Evolutionary conservation across 2,329 filamentous ascomycete species (phyloP), one percentile per base, ranked within the genome.

Genomic region (Pestalotiopsis fici): DNA sequence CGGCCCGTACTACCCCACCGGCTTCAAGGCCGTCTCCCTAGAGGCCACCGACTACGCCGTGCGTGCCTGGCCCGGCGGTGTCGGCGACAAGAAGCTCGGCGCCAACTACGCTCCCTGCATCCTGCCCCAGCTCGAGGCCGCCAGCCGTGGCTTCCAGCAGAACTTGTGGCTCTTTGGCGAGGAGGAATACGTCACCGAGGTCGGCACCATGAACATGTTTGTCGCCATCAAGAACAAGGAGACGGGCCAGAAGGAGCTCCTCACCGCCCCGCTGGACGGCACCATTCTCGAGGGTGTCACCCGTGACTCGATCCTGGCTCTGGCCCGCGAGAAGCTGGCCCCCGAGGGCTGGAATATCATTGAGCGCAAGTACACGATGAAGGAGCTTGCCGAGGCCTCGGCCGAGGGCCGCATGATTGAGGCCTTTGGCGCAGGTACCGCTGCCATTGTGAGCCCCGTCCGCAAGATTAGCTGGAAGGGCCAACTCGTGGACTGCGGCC

Each of bases 61-160:
- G 69, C 94, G 96, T 72, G 96, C 96, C 67, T 99, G 96, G 96
- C 96, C 96, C 59, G 96, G 96, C 69, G 96, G 96, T 78, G 95
- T 98, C 37, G 96, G 96, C 74, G 94, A 98, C 85, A 97, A 96
- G 89, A 99, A 99, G 85, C 90, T 99, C 39, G 96, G 96, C 69
- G 96, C 95, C 76, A 99, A 99, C 88, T 99, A 99, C 80, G 96
- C 96, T n/a, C 96, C 96, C 5, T 98, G 96, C 84, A 95, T 99
- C 75, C 85, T 98, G n/a, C 96, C 96, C 21, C 96, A 99, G 83
- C 88, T 96, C 75, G 89, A 97, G 82, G 96, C 96, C 55, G 94
- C 94, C 59, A 92, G 90, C 80, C 90, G 94, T 66, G 96, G 96
- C 25, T 97, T 95, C 87, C 95, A 98, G 83, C 96, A 99, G 85